A percentile compares a stretch with the other conserved stretches of the same genome.
phyloP scores from a whole-genome alignment of 2,329 filamentous ascomycete genomes.

The Nemania sp. region DNA sequence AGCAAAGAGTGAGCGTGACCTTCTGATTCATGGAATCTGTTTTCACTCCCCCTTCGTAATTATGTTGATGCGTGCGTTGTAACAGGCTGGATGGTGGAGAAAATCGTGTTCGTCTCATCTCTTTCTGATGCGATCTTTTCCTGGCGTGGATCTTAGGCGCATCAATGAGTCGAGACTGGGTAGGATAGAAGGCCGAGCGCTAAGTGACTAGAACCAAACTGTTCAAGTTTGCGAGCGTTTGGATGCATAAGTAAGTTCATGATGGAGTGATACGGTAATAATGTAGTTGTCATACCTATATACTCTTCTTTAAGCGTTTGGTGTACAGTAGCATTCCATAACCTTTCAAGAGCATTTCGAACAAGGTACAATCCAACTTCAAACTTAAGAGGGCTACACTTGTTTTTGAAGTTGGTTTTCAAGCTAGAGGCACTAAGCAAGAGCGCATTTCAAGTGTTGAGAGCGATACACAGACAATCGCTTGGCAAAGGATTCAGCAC shows the following conservation, averaged over 20 bases:
- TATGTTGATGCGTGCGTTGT: conserved; percentile 23
- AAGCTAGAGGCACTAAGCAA: neutral
- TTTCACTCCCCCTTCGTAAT: conserved; percentile 19
- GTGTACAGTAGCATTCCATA: neutral
- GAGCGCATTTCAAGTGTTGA: neutral
- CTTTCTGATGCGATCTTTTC: conserved; percentile 28
- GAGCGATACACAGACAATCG: conserved; percentile 1
- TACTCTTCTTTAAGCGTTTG: neutral
- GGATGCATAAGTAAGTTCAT: neutral
- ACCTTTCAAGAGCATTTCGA: neutral
- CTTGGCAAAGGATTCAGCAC: neutral
- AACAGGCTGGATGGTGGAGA: conserved; percentile 19
- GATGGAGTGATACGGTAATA: neutral
- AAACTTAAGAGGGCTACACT: neutral
- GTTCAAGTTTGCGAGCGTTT: conserved; percentile 4
- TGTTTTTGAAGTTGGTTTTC: neutral
- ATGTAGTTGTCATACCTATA: neutral
- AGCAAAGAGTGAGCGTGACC: conserved; percentile 2
- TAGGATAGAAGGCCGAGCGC: conserved; percentile 7
- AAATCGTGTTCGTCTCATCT: conserved; percentile 31
- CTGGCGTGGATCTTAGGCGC: conserved; percentile 21
- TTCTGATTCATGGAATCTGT: conserved; percentile 25
- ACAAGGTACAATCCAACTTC: neutral
- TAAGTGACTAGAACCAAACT: neutral
- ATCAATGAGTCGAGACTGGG: conserved; percentile 12